Conservation (phyloP, 2,329 filamentous ascomycete genomes). For the Aspergillus awamori region DNA sequence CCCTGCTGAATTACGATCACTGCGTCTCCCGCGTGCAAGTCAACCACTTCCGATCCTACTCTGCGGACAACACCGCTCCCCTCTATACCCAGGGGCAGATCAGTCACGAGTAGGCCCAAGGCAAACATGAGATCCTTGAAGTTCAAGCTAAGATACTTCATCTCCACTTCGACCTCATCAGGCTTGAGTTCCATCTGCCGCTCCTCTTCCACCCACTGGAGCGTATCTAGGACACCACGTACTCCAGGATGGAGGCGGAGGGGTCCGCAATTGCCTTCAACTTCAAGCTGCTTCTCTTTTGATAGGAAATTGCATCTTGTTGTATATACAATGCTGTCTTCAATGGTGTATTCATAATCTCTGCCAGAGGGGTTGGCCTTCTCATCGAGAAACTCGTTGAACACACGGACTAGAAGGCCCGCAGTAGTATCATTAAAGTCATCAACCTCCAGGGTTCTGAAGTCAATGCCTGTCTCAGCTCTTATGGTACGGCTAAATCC, state of each 20-base stretch:
- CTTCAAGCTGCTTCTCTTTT: neutral
- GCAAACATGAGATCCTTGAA: constrained; percentile 19
- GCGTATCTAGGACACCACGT: neutral
- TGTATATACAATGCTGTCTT: neutral
- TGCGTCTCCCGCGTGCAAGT: constrained; percentile 33
- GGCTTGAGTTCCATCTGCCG: neutral
- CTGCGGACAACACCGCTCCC: constrained; percentile 35
- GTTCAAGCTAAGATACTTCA: constrained; percentile 8
- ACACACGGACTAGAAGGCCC: constrained; percentile 2
- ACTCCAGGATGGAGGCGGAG: neutral
- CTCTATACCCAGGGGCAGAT: constrained; percentile 34
- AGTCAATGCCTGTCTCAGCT: constrained; percentile 20
- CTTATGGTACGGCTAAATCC: constrained; percentile 28
- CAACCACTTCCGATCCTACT: constrained; percentile 30
- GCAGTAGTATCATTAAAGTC: constrained; percentile 2
- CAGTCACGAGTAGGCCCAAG: constrained; percentile 24
- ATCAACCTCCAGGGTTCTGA: constrained; percentile 30
- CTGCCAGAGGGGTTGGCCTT: constrained; percentile 4
- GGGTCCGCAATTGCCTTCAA: neutral
- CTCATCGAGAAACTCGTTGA: constrained; percentile 1
- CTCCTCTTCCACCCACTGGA: neutral
- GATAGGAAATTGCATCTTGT: neutral
- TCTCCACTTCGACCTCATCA: constrained; percentile 9
- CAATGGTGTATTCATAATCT: constrained; percentile 11
- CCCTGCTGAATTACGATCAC: constrained; percentile 26